Evolutionary conservation across 2,329 filamentous ascomycete species (phyloP), one percentile per base, ranked within the genome.

Genomic region (Drechslerella stenobrocha): DNA sequence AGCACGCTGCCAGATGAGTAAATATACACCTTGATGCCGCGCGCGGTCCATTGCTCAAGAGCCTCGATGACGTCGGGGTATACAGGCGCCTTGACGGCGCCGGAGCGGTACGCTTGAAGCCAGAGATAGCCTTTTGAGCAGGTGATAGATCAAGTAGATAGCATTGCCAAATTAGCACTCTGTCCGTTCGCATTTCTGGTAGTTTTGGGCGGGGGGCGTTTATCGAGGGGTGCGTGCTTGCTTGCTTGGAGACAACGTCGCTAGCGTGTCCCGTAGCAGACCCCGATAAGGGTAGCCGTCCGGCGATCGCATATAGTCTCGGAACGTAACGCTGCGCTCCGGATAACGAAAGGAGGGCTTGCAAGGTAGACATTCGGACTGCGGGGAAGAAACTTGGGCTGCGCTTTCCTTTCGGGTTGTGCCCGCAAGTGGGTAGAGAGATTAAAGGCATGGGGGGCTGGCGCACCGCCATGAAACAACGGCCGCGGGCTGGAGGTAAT

Each of bases 1-100:
- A 86, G 81, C 3, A 92, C 86, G 20, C 87, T 90, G 28, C 89
- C 89, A 9, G 87, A 90, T 2, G 87, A 90, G 78, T 91, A 93
- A 74, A 93, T 91, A 72, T 87, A 83, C 70, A 91, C 80, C 65
- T 79, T 79, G 69, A 83, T 78, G 23, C 81, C 81, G 26, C 79
- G 76, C 13, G 76, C 75, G 15, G 64, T 60, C 83, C 87, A 90
- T 42, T 77, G 72, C 53, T 79, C 76, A 70, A 90, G 79, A 70
- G 81, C 81, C 6, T 83, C 81, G n/a, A 83, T 78, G 15, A 92
- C 88, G 73, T 93, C 89, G 2, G 82, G 77, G 75, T 90, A 93
- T 64, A 93, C 79, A 7, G 87, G 86, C 23, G 88, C 88, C 69
- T 82, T 82, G 70, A 92, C 81, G 69, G 84, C 80, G 53, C 87